Percentiles rank a stretch among this genome's conserved stretches.
These are phyloP conservation scores for Fusarium setosum DNA, from an alignment of 2,329 filamentous ascomycete species.

Conservation along the genomic window DNA sequence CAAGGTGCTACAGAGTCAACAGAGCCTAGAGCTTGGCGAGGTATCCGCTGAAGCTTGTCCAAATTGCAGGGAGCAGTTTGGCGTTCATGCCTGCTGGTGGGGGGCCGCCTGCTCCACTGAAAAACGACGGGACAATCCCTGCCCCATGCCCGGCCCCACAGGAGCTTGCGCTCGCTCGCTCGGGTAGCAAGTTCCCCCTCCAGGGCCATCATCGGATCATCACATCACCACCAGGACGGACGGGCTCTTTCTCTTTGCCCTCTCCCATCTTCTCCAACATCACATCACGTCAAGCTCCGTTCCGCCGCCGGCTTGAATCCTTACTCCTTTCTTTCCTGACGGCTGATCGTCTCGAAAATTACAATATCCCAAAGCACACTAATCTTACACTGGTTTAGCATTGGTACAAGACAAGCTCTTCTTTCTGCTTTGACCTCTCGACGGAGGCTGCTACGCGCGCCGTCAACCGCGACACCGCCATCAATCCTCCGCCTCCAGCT, in stretches of 20 bases:
- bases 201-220: conserved; percentile 39
- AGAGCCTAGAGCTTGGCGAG: neutral
- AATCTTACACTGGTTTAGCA: conserved; percentile 4
- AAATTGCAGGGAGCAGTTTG: conserved; percentile 26
- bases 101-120: conserved; percentile 8
- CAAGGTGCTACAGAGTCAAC: neutral
- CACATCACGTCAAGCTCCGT: conserved; percentile 23
- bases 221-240: conserved; percentile 24
- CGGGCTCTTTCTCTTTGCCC: neutral
- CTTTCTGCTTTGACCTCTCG: conserved; percentile 17
- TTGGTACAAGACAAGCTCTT: conserved; percentile 20
- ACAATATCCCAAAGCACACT: neutral
- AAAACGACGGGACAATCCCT: neutral
- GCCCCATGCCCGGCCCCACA: conserved; percentile 24
- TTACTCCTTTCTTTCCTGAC: conserved; percentile 3
- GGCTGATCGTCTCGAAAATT: neutral
- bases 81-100: conserved; percentile 26
- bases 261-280: conserved; percentile 11
- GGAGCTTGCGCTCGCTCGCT: conserved; percentile 21
- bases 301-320: neutral
- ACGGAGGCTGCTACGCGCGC: conserved; percentile 25
- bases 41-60: conserved; percentile 8
- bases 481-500: neutral
- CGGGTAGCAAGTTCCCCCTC: conserved; percentile 26
- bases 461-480: conserved; percentile 19